These are phyloP conservation scores for Hypoxylon sp. DNA, from an alignment of 2,329 filamentous ascomycete species.

Conservation along the genomic window DNA sequence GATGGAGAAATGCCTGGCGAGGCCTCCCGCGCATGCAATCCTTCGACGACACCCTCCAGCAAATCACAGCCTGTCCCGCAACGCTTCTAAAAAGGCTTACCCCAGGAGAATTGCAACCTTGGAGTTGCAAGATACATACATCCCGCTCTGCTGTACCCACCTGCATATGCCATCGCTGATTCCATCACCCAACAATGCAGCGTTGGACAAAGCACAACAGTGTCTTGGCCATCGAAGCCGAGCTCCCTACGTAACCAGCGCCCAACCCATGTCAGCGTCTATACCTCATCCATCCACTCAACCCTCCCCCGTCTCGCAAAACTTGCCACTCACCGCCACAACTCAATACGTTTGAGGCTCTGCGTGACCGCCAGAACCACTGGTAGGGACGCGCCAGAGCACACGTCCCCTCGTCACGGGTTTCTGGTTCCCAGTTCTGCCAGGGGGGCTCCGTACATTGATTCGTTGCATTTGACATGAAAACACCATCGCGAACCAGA, in stretches of 20 bases:
- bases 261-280: slow-evolving; percentile 3
- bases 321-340: slow-evolving; percentile 28
- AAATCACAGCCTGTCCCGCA: neutral
- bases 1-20: slow-evolving; percentile 12
- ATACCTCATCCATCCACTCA: slow-evolving; percentile 1
- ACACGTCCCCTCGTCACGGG: neutral
- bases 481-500: neutral
- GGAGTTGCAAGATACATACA: neutral
- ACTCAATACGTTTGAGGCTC: slow-evolving; percentile 14
- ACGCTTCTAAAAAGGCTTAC: neutral
- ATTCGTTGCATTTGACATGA: neutral
- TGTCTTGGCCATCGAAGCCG: neutral
- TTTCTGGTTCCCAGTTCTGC: neutral
- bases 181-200: slow-evolving; percentile 1
- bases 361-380: slow-evolving; percentile 14
- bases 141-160: neutral
- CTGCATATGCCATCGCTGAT: neutral
- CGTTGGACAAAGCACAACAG: neutral
- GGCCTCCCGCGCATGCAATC: slow-evolving; percentile 13
- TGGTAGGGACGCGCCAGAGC: neutral
- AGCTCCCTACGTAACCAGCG: slow-evolving; percentile 4
- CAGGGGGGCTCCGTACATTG: slow-evolving; percentile 12
- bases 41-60: neutral
- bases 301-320: neutral
- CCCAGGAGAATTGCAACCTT: neutral